Conservation (phyloP, 495 filamentous ascomycete species). For the Podospora didyma region DNA sequence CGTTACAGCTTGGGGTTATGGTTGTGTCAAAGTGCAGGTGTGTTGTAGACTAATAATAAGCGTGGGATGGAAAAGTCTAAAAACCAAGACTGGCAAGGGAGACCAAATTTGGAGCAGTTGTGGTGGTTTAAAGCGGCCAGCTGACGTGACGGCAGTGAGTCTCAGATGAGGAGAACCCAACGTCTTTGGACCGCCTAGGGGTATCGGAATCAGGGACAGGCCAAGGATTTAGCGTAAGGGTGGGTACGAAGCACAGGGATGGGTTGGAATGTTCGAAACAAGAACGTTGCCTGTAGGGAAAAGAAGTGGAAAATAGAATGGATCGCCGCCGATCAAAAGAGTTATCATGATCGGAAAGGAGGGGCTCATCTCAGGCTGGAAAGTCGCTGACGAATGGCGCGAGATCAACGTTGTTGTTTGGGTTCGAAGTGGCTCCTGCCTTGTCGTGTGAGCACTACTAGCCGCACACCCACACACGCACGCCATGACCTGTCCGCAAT, state of each 20-base stretch:
- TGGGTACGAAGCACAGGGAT: not conserved
- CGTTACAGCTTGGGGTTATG: not conserved
- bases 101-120: no score
- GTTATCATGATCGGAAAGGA: not conserved
- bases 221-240: not conserved
- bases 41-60: no score
- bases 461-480: not conserved
- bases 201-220: no score
- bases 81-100: no score
- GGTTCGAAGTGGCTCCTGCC: not conserved
- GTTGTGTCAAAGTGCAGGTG: not conserved
- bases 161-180: no score
- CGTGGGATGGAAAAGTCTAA: not conserved
- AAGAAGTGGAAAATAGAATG: not conserved
- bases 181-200: no score
- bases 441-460: not conserved
- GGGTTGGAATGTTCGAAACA: not conserved
- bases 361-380: not conserved
- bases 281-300: not conserved
- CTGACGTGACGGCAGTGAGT: no score
- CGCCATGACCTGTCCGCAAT: no score
- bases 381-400: not conserved
- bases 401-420: not conserved
- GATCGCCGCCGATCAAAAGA: not conserved
- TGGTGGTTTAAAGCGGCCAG: no score